Evolutionary conservation across 331 rosid species (phyloP), one percentile per base, ranked within the genome.

Genomic region (Saraca asoca): DNA sequence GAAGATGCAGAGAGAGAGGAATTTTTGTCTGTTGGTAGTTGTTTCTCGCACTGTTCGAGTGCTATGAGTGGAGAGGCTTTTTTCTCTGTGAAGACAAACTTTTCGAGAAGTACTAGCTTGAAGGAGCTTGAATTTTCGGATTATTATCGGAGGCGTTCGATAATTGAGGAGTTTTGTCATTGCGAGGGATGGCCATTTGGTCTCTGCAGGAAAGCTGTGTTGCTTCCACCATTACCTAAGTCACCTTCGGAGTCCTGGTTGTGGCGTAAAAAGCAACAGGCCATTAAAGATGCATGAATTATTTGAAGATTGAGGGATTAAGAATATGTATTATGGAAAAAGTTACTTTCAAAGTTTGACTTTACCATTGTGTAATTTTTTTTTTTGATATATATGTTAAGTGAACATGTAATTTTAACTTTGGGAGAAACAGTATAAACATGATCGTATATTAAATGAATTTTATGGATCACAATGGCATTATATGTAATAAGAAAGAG

Each of bases 181-280:
- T 94, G 97, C 16, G 78, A 90, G 50, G 91, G 97, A 2, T 90
- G 97, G 97, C 95, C 97, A 1, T 90, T 90, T 49, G 97, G 95
- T 19, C 90, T 90, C 5, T 82, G 89, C 50, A 81, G 93, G 58
- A 85, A 62, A 82, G 90, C 87, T 41, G 74, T 85, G 62, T 75
- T 87, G 20, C 93, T 90, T 68, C 97, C 95, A 6, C 97, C 93
- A 9, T 64, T 87, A 46, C 95, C 97, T 18, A 90, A 90, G 71
- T 85, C 97, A 5, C 95, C 97, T 9, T 74, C 91, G 13, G 95
- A 87, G 43, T 78, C 97, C 12, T 90, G 95, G 95, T 56, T 79
- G 46, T 87, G 95, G 86, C 78, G 75, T 63, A 91, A 88, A 62
- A 68, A 75, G 51, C 78, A 62, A 72, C 44, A 71, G 55, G 53